Evolutionary conservation across 768 basidiomycete genomes (phyloP), one percentile per base, ranked within the genome.

Genomic region (Sarcodon aspratus): DNA sequence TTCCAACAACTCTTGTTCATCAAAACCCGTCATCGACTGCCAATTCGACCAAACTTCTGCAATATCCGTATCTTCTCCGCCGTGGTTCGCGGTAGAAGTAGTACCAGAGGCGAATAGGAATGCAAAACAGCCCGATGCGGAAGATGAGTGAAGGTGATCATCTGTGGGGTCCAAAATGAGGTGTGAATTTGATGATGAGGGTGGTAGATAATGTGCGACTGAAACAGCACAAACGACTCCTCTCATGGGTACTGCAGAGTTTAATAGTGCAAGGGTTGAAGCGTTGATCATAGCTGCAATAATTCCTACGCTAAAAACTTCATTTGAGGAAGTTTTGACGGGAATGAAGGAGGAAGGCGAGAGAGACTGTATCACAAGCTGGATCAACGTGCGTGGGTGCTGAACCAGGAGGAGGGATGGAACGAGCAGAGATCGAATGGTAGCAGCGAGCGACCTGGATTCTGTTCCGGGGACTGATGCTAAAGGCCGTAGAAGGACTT

Each of bases 281-380:
- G 86, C 82, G 52, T 91, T 90, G 54, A 88, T 76, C 61, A 80
- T 67, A 2, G 82, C 73, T 0, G 86, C 80, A 10, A 56, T 56
- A 6, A 50, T 52, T 15, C 36, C 61, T 27, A 27, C 21, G 5
- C 5, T 27, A 27, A 27, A 27, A 27, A 43, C 13, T 55, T 35
- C 12, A 47, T 21, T 1, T 45, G 33, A 12, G 40, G 34, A 21
- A 7, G 36, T 33, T 43, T 31, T 8, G 33, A 44, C 38, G 11
- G 40, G 40, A 27, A 17, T 15, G 27, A n/a, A 2, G 5, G 40
- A 42, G 18, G 47, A 55, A 12, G 59, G 61, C 7, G 61, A 59
- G 1, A 88, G 67, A 2, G 74, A 69, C 61, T 92, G 89, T 0
- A 85, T 70, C 1, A 87, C 82, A n/a, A 92, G 69, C 55, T 90